Conservation (phyloP, 2,329 filamentous ascomycete species). For the Pseudodiploospora longispora region DNA sequence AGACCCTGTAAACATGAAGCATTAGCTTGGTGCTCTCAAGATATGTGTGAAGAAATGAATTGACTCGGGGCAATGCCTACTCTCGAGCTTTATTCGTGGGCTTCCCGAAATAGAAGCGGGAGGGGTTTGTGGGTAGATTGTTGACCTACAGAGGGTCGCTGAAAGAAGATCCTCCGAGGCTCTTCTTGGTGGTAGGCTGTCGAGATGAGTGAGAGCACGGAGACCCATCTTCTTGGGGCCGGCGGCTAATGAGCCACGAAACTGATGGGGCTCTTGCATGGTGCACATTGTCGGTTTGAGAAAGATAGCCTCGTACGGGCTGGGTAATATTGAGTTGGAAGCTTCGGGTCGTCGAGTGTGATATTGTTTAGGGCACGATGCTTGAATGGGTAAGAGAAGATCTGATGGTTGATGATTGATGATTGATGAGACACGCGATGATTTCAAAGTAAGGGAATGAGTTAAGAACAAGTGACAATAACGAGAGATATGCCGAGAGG, state of each 20-base stretch:
- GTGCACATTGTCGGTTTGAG: slow-evolving; percentile 3
- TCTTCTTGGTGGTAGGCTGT: slow-evolving; percentile 11
- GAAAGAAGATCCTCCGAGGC: slow-evolving; percentile 15
- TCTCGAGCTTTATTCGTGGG: slow-evolving; percentile 24
- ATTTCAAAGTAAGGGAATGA: slow-evolving; percentile 14
- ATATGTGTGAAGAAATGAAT: not conserved
- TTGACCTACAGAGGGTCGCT: slow-evolving; percentile 10
- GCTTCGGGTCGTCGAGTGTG: slow-evolving; percentile 7
- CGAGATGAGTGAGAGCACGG: slow-evolving; percentile 12
- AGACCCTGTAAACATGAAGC: slow-evolving; percentile 10
- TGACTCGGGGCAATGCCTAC: slow-evolving; percentile 12
- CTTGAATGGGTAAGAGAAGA: slow-evolving; percentile 1
- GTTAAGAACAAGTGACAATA: slow-evolving; percentile 12
- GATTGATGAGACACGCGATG: slow-evolving; percentile 4
- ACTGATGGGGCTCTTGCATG: slow-evolving; percentile 8
- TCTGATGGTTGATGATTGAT: not conserved
- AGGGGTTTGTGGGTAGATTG: slow-evolving; percentile 19
- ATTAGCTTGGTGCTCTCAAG: slow-evolving; percentile 5
- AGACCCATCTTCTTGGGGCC: slow-evolving; percentile 14
- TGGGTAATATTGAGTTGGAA: too few species aligned
- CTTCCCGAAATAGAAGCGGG: slow-evolving; percentile 27
- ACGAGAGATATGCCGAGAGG: slow-evolving; percentile 17
- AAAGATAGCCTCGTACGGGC: too few species aligned
- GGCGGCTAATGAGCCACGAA: slow-evolving; percentile 9
- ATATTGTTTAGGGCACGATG: slow-evolving; percentile 2